Base-by-base conservation (phyloP, 2,329 filamentous ascomycete genomes). In the Triangularia setosa region DNA sequence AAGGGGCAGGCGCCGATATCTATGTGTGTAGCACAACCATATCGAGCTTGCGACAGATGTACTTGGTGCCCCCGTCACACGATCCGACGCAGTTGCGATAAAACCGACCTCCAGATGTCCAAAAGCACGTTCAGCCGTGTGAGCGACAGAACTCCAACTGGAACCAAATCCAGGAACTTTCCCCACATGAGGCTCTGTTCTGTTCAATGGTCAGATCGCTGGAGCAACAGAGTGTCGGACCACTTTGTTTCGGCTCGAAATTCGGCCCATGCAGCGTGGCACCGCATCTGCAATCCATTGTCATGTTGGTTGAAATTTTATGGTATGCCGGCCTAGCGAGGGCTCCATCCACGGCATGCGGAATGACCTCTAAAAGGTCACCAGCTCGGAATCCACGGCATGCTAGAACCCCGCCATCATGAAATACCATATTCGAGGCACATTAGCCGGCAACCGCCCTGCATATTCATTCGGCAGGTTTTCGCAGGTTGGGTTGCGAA, bases 151-250 rank as follows among this genome's bases (percentile, higher is more conserved):
- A 48, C 7, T 33, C 30, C 30, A 33, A 33, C 30, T 33, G 9
- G 7, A 33, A n/a, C 16, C 4, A 16, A 48, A 48, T 5, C 7
- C n/a, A 48, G 40, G 7, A 23, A 21, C n/a, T 48, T 48, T 21
- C n/a, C n/a, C n/a, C 40, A 48, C 4, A 21, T 48, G 62, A 53
- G 62, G 62, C 65, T 64, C 62, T 62, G 65, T 59, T n/a, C 1
- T 16, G 7, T 12, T 61, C 64, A 64, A 64, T 62, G n/a, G 57
- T 16, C 28, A 5, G 35, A 16, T 5, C 14, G 30, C 30, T 33
- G 30, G 9, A 12, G 30, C 3, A 12, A 33, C 14, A 12, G 11
- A 33, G 30, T 33, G 60, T 16, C 24, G 5, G 14, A 16, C 16
- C 14, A 40, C 35, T 40, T 40, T 40, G 16, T 40, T 18, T 40